A percentile compares a stretch with the other conserved stretches of the same genome.
phyloP scores from a whole-genome alignment of 2,329 filamentous ascomycete species.

The Penicillium sp. region DNA sequence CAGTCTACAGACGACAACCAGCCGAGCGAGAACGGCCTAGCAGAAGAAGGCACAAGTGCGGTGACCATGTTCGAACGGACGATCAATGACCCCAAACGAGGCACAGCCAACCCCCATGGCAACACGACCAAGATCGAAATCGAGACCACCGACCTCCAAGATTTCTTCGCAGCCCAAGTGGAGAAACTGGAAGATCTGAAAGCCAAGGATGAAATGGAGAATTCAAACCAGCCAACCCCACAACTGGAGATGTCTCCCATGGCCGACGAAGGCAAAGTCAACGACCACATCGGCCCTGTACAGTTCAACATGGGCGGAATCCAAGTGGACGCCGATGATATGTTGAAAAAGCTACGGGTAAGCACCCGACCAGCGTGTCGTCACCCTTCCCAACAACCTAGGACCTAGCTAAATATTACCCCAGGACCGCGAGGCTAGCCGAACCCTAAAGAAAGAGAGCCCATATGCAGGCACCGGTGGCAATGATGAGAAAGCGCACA shows the following conservation, averaged over 20 bases:
- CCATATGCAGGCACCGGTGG: constrained; percentile 31
- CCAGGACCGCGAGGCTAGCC: constrained; percentile 46
- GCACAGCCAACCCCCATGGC: constrained; percentile 53
- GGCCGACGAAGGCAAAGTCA: constrained; percentile 48
- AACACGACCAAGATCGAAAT: constrained; percentile 53
- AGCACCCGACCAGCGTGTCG: constrained; percentile 20
- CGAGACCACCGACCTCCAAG: constrained; percentile 70
- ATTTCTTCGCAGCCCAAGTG: constrained; percentile 72
- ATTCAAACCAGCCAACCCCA: constrained; percentile 33
- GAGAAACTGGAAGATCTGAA: constrained; percentile 68
- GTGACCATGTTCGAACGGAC: constrained; percentile 75
- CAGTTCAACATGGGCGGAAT: constrained; percentile 99
- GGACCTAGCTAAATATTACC: constrained; percentile 3
- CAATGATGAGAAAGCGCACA: constrained; percentile 51
- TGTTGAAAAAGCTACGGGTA: constrained; percentile 83
- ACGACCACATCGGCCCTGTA: constrained; percentile 87
- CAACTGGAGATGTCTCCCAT: constrained; percentile 38
- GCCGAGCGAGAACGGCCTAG: constrained; percentile 14
- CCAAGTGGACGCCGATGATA: constrained; percentile 90
- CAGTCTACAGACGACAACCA: constrained; percentile 26
- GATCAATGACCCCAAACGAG: constrained; percentile 70
- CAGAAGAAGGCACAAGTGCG: constrained; percentile 53
- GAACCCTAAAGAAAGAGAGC: constrained; percentile 37
- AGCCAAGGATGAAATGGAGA: constrained; percentile 53
- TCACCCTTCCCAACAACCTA: neutral